A percentile compares a stretch with the other conserved stretches of the same genome.
These are phyloP conservation scores for Colletotrichum sp. DNA, from an alignment of 2,329 filamentous ascomycete genomes.

Conservation along the genomic window DNA sequence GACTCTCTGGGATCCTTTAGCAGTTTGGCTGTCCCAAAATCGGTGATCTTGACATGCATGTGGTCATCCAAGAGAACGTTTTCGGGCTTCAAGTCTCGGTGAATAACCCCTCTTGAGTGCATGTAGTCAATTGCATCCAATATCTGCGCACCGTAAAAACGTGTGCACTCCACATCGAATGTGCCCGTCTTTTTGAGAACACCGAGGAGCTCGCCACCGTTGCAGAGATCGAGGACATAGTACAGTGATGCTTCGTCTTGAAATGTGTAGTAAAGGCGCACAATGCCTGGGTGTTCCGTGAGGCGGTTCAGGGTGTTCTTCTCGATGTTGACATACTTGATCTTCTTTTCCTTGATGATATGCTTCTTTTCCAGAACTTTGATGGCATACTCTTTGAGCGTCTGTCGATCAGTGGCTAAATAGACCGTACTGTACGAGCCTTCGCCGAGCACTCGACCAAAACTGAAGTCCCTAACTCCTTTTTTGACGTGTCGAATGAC, in stretches of 20 bases:
- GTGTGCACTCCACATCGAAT: slow-evolving; percentile 92
- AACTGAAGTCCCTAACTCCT: slow-evolving; percentile 95
- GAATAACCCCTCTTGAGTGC: slow-evolving; percentile 95
- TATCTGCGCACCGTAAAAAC: slow-evolving; percentile 95
- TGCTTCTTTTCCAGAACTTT: slow-evolving; percentile 98
- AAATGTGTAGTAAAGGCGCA: slow-evolving; percentile 97
- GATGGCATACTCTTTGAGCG: slow-evolving; percentile 94
- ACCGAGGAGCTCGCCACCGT: slow-evolving; percentile 88
- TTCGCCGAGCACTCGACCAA: slow-evolving; percentile 89
- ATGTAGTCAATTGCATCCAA: slow-evolving; percentile 97
- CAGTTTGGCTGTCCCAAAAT: slow-evolving; percentile 98
- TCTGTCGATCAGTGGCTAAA: slow-evolving; percentile 90
- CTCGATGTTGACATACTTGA: slow-evolving; percentile 99
- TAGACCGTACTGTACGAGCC: slow-evolving; percentile 98
- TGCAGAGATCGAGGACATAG: slow-evolving; percentile 94
- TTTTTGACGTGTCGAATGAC: slow-evolving; percentile 90
- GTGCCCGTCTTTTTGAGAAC: slow-evolving; percentile 93
- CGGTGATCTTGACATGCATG: slow-evolving; percentile 98
- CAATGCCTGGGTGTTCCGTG: slow-evolving; percentile 95
- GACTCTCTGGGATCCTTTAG: slow-evolving; percentile 64
- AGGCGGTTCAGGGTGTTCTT: slow-evolving; percentile 96
- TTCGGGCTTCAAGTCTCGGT: slow-evolving; percentile 95
- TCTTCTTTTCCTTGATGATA: slow-evolving; percentile 99
- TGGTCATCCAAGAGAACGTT: slow-evolving; percentile 94
- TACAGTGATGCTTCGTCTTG: slow-evolving; percentile 96